Percentiles rank a stretch among this genome's conserved stretches.
These are phyloP conservation scores for Tricholoma bakamatsutake DNA, from an alignment of 768 basidiomycete species.

Conservation along the genomic window DNA sequence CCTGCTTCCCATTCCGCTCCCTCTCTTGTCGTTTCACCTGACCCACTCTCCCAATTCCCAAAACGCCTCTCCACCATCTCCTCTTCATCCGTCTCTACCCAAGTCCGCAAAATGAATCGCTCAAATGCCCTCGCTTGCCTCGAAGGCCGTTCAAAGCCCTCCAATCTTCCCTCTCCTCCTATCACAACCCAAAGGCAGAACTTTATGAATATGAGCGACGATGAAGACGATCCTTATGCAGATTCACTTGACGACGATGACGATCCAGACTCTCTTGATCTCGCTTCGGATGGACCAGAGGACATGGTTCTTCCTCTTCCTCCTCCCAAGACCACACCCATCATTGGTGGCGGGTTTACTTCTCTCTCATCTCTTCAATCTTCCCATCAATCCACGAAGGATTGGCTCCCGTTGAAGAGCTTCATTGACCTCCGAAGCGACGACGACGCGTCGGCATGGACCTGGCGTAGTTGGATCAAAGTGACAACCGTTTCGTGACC, in stretches of 20 bases:
- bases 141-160: slow-evolving; percentile 42
- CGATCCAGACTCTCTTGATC: slow-evolving; percentile 29
- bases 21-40: slow-evolving; percentile 16
- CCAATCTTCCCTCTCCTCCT: slow-evolving; percentile 10
- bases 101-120: slow-evolving; percentile 41
- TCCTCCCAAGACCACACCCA: slow-evolving; percentile 11
- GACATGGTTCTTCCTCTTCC: slow-evolving; percentile 29
- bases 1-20: slow-evolving; percentile 13
- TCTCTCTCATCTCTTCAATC: slow-evolving; percentile 2
- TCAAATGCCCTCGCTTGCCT: slow-evolving; percentile 59
- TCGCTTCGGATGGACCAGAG: slow-evolving; percentile 31
- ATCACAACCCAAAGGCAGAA: slow-evolving; percentile 26
- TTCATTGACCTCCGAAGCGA: slow-evolving; percentile 58
- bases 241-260: slow-evolving; percentile 41
- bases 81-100: slow-evolving; percentile 37
- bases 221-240: slow-evolving; percentile 42
- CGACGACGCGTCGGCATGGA: slow-evolving; percentile 38
- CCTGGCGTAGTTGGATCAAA: slow-evolving; percentile 63
- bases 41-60: slow-evolving; percentile 9
- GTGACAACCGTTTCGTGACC: slow-evolving; percentile 33
- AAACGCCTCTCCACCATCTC: slow-evolving; percentile 12
- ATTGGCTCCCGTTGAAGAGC: slow-evolving; percentile 55
- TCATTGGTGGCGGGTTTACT: slow-evolving; percentile 8
- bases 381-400: slow-evolving; percentile 17
- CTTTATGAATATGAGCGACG: slow-evolving; percentile 67